Conservation (phyloP, 2,329 filamentous ascomycete genomes). For the Colletotrichum paranaense region DNA sequence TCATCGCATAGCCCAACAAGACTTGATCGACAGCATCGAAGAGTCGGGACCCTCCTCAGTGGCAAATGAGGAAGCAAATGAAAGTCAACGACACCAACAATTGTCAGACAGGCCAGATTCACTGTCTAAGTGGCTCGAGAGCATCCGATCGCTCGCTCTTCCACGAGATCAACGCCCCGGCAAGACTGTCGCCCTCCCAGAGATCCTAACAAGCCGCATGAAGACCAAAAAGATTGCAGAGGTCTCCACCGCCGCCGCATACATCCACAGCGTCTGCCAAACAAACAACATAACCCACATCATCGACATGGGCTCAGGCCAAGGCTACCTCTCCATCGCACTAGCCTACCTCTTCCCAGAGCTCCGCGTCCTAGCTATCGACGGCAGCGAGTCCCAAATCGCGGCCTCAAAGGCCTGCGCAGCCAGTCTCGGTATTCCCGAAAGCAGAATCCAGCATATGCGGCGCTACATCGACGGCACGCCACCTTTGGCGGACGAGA, state of each 20-base stretch:
- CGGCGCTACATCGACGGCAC: constrained; percentile 45
- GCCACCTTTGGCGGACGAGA: constrained; percentile 35
- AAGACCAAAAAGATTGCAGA: constrained; percentile 46
- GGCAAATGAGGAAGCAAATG: accelerated
- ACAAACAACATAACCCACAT: constrained; percentile 40
- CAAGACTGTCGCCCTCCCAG: constrained; percentile 35
- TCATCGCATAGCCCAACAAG: constrained; percentile 43
- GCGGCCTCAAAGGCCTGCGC: constrained; percentile 42
- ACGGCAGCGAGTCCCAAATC: constrained; percentile 45
- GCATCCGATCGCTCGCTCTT: background rate
- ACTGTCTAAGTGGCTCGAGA: constrained; percentile 6
- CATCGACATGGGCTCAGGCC: constrained; percentile 39
- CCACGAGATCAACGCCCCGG: constrained; percentile 39
- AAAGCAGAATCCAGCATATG: constrained; percentile 39
- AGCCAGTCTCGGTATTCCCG: constrained; percentile 38
- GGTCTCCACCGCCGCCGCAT: constrained; percentile 42
- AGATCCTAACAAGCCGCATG: constrained; percentile 41
- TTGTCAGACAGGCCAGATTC: constrained; percentile 1
- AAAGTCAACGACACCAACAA: background rate
- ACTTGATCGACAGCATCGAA: constrained; percentile 44
- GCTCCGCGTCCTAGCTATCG: constrained; percentile 43
- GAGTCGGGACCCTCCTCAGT: background rate
- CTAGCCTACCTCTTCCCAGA: constrained; percentile 44
- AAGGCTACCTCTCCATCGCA: constrained; percentile 45
- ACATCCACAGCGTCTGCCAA: constrained; percentile 41